Evolutionary conservation across 495 filamentous ascomycete genomes (phyloP), one percentile per base, ranked within the genome.

Genomic region (Neurospora africana): DNA sequence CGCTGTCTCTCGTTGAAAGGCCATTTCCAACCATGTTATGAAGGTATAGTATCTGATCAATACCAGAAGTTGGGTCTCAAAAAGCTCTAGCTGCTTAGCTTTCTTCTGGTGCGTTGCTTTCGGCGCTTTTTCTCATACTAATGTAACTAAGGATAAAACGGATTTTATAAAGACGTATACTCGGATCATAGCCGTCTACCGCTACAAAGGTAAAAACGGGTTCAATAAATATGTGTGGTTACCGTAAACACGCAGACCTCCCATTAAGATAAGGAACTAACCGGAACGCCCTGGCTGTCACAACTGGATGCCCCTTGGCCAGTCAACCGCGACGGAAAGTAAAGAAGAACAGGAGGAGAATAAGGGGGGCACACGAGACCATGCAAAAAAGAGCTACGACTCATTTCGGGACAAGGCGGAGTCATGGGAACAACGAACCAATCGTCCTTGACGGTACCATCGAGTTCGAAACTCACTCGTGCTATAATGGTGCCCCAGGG

Each of bases 391-490:
- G 91, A 91, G 75, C 91, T 94, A 69, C 88, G 89, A 53, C 85
- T 87, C 76, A 93, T 91, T 76, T 94, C 92, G 0, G 93, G 92
- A 72, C 90, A 91, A 39, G 91, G 86, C 9, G 92, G 92, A 74
- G 90, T 92, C 84, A 96, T 86, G 21, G 91, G 90, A 69, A 94
- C 86, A 23, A 92, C 92, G 76, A 95, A 96, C 35, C 94, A 83
- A 15, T 90, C 92, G 58, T 93, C 92, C 75, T 92, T 88, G 5
- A 82, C 85, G 11, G 89, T 76, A 71, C 75, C 76, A 33, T 79
- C 70, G 5, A 30, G 38, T 61, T 7, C 23, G 1, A 61, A 17
- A 6, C 8, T 58, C 23, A 30, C 53, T 61, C 13, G 23, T 15
- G 53, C 44, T 53, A 53, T 23, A 11, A 23, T 23, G 44, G 44